phyloP scores from a whole-genome alignment of 768 basidiomycete genomes.

The Pulveroboletus sp. region DNA sequence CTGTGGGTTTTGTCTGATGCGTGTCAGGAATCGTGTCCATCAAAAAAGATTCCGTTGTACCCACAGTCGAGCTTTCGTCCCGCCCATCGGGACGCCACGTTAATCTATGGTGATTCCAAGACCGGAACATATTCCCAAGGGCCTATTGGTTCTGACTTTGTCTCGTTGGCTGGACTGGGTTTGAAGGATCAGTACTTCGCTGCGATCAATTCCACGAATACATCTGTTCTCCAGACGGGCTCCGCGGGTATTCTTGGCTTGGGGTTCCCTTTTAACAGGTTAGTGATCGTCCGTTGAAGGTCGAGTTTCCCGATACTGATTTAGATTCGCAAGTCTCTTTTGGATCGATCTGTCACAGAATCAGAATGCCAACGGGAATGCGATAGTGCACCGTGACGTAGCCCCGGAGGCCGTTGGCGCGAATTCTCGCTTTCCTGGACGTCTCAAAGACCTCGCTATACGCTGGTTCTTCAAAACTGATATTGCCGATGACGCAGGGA shows the following conservation, averaged over 20 bases:
- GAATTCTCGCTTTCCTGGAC: slow-evolving; percentile 2
- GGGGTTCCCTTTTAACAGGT: slow-evolving; percentile 76
- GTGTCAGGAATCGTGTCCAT: slow-evolving; percentile 44
- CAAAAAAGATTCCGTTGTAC: slow-evolving; percentile 44
- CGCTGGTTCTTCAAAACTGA: slow-evolving; percentile 20
- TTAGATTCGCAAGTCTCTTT: slow-evolving; percentile 37
- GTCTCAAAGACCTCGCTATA: slow-evolving; percentile 9
- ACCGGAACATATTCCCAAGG: slow-evolving; percentile 71
- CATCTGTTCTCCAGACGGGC: slow-evolving; percentile 53
- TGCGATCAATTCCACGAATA: slow-evolving; percentile 68
- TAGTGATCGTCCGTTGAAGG: slow-evolving; percentile 4
- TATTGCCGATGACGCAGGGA: not conserved
- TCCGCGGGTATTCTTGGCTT: slow-evolving; percentile 71
- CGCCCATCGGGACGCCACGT: slow-evolving; percentile 42
- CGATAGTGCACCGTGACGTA: not conserved
- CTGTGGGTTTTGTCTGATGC: slow-evolving; percentile 66
- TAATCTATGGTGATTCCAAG: slow-evolving; percentile 69
- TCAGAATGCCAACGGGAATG: slow-evolving; percentile 7
- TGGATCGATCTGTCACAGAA: slow-evolving; percentile 39
- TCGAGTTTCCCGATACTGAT: not conserved
- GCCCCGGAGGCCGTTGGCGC: not conserved
- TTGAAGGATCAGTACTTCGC: slow-evolving; percentile 57
- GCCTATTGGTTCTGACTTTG: slow-evolving; percentile 56
- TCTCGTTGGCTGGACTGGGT: slow-evolving; percentile 51
- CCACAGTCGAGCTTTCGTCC: slow-evolving; percentile 46